Base-by-base conservation (phyloP, 2,329 filamentous ascomycete species). In the Fulvia fulva region DNA sequence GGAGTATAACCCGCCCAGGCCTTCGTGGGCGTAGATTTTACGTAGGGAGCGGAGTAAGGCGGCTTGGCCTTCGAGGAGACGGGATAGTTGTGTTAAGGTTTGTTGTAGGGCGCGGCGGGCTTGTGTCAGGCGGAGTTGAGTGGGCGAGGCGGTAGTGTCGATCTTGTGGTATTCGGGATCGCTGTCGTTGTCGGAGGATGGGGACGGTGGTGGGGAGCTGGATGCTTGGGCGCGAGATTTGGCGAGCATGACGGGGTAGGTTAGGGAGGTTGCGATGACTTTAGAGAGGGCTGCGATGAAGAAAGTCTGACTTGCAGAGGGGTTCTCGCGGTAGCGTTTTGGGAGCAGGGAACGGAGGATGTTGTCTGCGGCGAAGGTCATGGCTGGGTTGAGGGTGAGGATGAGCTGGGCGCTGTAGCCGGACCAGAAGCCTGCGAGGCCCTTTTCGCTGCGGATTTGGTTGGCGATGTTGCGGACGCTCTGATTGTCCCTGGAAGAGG, bases 231-330 rank as follows among this genome's bases (percentile, higher is more conserved):
- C 82, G 25, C 90, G 81, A 1, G 89, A 85, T 75, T 93, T 93
- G n/a, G 90, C 90, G 28, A 91, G 85, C 57, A 89, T 89, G 72
- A 96, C 87, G 0, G 92, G 92, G 70, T 96, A 96, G 0, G 89
- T 96, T 57, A 91, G 76, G 0, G 84, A 81, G 7, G 87, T 90
- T 0, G 91, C 91, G 23, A 87, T 77, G 0, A 86, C 86, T 75
- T 96, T 96, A 73, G 88, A 91, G 25, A 87, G 70, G 0, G 91
- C 91, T 0, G 91, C 91, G 11, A 89, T 72, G 1, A 89, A 70
- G 68, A 89, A 89, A 0, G 83, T 87, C 8, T 82, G 68, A 45
- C 74, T 74, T 0, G 83, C 74, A 0, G 81, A 79, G 0, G 84
- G 82, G 16, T 81, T 77, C 4, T 78, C 75, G 8, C 81, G 76